Percentiles rank a stretch among this genome's conserved stretches.
phyloP scores from a whole-genome alignment of 2,329 filamentous ascomycete species.

The Venturiaceae sp. region DNA sequence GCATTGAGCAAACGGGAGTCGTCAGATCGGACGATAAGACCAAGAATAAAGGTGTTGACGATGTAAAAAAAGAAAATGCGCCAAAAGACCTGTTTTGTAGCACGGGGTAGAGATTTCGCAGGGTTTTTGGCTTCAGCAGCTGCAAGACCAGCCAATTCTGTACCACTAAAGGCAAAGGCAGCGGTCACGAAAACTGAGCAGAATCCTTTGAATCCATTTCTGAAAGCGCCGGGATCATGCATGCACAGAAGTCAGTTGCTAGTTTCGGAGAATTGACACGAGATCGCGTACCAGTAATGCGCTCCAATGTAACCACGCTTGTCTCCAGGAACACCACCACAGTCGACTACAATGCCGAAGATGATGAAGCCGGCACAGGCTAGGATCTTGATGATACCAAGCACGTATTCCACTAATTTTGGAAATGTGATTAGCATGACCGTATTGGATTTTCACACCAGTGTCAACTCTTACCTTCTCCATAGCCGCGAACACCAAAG shows the following conservation, averaged over 20 bases:
- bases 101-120: conserved; percentile 35
- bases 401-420: conserved; percentile 51
- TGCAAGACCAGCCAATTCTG: conserved; percentile 51
- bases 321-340: conserved; percentile 47
- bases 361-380: conserved; percentile 56
- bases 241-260: too few relatives aligned
- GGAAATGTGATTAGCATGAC: too few relatives aligned
- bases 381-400: conserved; percentile 47
- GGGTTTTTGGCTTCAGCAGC: conserved; percentile 50
- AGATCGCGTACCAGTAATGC: conserved; percentile 42
- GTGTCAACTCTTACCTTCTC: conserved; percentile 28
- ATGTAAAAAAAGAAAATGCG: conserved; percentile 37
- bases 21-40: conserved; percentile 30
- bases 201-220: conserved; percentile 53
- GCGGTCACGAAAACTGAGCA: conserved; percentile 55
- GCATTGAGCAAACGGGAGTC: conserved; percentile 23
- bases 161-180: conserved; percentile 53
- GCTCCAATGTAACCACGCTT: conserved; percentile 50
- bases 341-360: conserved; percentile 50
- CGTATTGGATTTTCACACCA: too few relatives aligned
- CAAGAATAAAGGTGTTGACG: conserved; percentile 32
- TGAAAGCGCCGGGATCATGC: conserved; percentile 45
- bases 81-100: conserved; percentile 37
- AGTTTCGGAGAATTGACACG: background rate
- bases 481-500: conserved; percentile 28